These are phyloP conservation scores for Exophiala phaeomuriformis DNA, from an alignment of 2,329 filamentous ascomycete genomes.

Conservation along the genomic window DNA sequence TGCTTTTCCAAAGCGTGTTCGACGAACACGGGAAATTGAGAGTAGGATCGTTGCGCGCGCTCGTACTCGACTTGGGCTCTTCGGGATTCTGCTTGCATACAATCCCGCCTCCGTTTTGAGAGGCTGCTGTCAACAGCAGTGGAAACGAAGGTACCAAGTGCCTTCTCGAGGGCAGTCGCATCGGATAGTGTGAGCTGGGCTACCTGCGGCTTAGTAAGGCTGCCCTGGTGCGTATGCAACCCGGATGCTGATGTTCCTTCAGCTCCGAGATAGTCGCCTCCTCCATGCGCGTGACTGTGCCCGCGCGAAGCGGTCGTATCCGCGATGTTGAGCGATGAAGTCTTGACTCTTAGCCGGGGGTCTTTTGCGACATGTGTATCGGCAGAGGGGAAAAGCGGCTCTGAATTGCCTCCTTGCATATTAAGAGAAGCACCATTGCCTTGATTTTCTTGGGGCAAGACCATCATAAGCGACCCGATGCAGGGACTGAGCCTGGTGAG, in stretches of 20 bases:
- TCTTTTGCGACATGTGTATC: conserved; percentile 3
- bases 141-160: not conserved
- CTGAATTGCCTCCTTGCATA: not conserved
- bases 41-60: not conserved
- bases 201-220: not conserved
- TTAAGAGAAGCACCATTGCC: not conserved
- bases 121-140: not conserved
- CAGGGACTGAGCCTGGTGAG: not conserved
- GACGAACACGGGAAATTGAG: conserved; percentile 10
- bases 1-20: conserved; percentile 5
- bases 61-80: conserved; percentile 3
- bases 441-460: not conserved
- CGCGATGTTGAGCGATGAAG: not conserved
- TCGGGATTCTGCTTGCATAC: not conserved
- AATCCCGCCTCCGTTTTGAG: not conserved
- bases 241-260: not conserved
- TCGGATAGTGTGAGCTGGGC: not conserved
- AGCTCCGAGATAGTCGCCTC: not conserved
- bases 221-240: not conserved
- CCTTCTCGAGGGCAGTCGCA: not conserved
- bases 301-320: not conserved
- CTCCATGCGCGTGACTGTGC: not conserved
- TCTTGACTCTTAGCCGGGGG: conserved; percentile 7
- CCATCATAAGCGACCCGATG: not conserved
- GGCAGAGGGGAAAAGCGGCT: not conserved